A percentile compares a stretch with the other conserved stretches of the same genome.
Conservation (phyloP, 352 stramenopile species). For the Phytophthora idaei region DNA sequence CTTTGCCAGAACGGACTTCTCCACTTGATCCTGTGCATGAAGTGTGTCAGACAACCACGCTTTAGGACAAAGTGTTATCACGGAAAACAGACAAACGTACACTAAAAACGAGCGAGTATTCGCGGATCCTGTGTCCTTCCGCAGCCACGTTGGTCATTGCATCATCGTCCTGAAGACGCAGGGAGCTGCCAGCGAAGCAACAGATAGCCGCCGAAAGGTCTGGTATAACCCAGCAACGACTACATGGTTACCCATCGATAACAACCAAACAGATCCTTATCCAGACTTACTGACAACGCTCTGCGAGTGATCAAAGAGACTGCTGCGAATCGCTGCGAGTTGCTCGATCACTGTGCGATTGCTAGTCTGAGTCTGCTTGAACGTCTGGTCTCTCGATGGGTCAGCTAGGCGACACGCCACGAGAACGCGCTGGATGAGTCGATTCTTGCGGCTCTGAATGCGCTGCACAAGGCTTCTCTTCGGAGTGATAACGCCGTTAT, state of each 20-base stretch:
- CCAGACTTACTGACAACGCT: conserved; percentile 54
- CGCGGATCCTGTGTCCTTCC: conserved; percentile 28
- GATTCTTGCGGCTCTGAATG: conserved; percentile 63
- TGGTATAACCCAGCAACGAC: conserved; percentile 7
- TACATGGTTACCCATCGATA: background rate
- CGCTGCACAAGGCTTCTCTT: conserved; percentile 34
- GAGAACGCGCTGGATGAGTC: conserved; percentile 64
- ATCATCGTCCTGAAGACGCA: conserved; percentile 21
- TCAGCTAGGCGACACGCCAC: conserved; percentile 56
- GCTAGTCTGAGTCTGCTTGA: conserved; percentile 49
- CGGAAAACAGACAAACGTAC: conserved; percentile 16
- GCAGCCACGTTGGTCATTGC: conserved; percentile 8
- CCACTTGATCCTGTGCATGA: conserved; percentile 46
- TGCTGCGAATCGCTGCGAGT: conserved; percentile 43
- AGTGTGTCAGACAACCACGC: background rate
- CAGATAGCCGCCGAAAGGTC: conserved; percentile 42
- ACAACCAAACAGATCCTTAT: background rate
- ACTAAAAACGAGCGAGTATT: conserved; percentile 28
- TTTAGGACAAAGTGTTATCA: no score
- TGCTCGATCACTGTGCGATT: conserved; percentile 50
- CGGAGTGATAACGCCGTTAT: conserved; percentile 23
- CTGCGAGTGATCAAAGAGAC: conserved; percentile 50
- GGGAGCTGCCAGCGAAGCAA: conserved; percentile 30
- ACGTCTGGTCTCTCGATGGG: conserved; percentile 57
- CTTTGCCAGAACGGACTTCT: conserved; percentile 36